Conservation (phyloP, 192 early-diverging fungal genomes). For the Linnemannia schmuckeri region DNA sequence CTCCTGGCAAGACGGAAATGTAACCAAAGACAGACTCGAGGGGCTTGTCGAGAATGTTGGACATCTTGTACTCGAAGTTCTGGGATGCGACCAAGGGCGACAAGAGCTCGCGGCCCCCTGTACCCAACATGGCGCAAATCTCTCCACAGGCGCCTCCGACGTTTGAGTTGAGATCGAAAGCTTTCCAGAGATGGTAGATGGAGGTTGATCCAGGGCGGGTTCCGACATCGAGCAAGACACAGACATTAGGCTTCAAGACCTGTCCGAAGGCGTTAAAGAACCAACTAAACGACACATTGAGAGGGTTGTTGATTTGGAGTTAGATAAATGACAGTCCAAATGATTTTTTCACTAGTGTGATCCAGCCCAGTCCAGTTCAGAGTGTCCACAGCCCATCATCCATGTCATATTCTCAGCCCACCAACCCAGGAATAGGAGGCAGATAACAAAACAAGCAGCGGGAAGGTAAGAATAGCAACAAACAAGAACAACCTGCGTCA, state of each 20-base stretch:
- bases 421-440: neutral
- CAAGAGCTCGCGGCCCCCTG: conserved; percentile 57
- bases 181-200: conserved; percentile 79
- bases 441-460: neutral
- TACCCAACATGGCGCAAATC: conserved; percentile 71
- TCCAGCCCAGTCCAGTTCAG: neutral
- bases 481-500: neutral
- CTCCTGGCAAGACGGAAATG: conserved; percentile 89
- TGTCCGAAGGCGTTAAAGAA: conserved; percentile 77
- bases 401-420: conserved; percentile 2
- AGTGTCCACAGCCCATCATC: neutral
- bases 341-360: too few relatives aligned
- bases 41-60: conserved; percentile 76
- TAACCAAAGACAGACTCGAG: conserved; percentile 90
- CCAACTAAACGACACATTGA: conserved; percentile 57
- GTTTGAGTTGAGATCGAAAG: conserved; percentile 71
- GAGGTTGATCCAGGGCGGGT: conserved; percentile 70
- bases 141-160: conserved; percentile 78
- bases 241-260: conserved; percentile 70
- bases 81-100: conserved; percentile 75
- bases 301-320: neutral
- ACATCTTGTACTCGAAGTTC: conserved; percentile 83
- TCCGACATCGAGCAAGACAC: conserved; percentile 76
- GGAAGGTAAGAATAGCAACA: neutral
- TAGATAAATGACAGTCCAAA: neutral